Percentiles rank a stretch among this genome's conserved stretches.
Conservation (phyloP, 139 green algal genomes). For the Tetradesmus lagerheimii region DNA sequence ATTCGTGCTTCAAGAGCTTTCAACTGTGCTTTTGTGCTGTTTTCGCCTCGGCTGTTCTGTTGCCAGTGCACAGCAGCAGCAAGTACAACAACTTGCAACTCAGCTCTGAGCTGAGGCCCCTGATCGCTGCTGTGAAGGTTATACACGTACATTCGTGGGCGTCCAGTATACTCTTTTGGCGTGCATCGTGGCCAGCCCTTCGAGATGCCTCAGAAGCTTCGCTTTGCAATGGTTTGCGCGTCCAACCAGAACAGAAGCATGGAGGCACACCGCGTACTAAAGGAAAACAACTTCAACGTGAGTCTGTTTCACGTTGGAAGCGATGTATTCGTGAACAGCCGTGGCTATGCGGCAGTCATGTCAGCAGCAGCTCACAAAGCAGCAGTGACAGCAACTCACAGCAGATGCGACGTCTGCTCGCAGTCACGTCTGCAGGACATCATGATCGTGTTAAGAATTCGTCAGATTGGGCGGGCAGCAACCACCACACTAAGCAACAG, state of each 20-base stretch:
- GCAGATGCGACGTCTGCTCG: background rate
- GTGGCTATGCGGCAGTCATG: too few species aligned
- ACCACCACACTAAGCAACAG: too few species aligned
- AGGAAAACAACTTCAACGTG: conserved; percentile 77
- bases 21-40: too few species aligned
- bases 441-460: too few species aligned
- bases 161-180: too few species aligned
- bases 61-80: background rate
- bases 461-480: too few species aligned
- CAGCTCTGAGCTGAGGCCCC: too few species aligned
- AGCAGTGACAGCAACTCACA: background rate
- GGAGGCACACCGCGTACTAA: conserved; percentile 86
- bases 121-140: too few species aligned
- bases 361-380: background rate
- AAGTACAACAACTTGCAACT: background rate
- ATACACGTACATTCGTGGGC: too few species aligned
- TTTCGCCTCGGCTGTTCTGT: too few species aligned
- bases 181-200: background rate
- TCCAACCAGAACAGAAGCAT: conserved; percentile 93
- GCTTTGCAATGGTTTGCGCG: conserved; percentile 93
- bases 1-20: too few species aligned
- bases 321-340: background rate
- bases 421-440: too few species aligned
- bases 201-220: conserved; percentile 38
- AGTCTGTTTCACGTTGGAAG: background rate